Evolutionary conservation across 1,284 basidiomycete species (phyloP), one percentile per base, ranked within the genome.

Genomic region (Leccinum griseonigrum): DNA sequence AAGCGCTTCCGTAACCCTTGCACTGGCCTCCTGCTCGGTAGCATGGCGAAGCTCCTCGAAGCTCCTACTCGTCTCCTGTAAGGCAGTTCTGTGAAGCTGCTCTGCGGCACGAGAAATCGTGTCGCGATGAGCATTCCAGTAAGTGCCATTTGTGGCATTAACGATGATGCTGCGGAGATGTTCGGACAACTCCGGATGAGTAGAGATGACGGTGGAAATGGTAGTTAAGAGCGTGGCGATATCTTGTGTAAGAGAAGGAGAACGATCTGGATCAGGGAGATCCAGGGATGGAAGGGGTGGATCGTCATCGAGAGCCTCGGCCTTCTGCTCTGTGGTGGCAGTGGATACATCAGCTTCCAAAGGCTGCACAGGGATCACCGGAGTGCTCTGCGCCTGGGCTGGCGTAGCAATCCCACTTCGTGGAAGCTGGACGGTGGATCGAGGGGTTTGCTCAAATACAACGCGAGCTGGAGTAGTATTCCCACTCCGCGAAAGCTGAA

Each of bases 151-250:
- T 3, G 81, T 78, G 8, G 86, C 78, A 66, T 91, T 89, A 58
- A 77, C 76, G 40, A 86, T 69, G 51, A 92, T 82, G 67, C 83
- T 86, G 58, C 83, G 85, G 59, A 92, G 69, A 43, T 81, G 81
- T 63, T 88, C 86, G 2, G 86, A 83, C 11, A 92, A 73, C 66
- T 92, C 89, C 3, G 90, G 90, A 67, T 91, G 88, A 8, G 82
- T 73, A 0, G 81, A 75, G 54, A 91, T 74, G 28, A 85, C 78
- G 22, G 70, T 75, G 38, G 80, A 82, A 57, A 91, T 70, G 2
- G 79, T 79, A 53, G 78, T 79, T 60, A 92, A 74, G 32, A 92
- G 76, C 1, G 79, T 71, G 2, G 88, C 86, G 50, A 91, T 71
- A 64, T 92, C 90, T 61, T 81, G 77, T 3, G 83, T 79, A 58